phyloP scores from a whole-genome alignment of 2,329 filamentous ascomycete genomes.

The Claviceps spartinae region DNA sequence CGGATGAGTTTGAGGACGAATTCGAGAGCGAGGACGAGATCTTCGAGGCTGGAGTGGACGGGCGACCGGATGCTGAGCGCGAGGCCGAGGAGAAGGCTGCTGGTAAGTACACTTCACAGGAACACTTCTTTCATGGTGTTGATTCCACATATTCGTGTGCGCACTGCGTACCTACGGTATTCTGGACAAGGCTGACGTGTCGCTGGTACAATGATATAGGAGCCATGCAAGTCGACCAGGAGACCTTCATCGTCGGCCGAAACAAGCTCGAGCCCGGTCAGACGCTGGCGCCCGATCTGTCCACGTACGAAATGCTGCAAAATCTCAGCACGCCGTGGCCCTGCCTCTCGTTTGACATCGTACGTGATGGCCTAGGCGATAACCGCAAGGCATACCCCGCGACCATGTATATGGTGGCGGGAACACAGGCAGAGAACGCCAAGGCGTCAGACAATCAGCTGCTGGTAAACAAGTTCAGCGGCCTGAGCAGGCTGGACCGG shows the following conservation, averaged over 20 bases:
- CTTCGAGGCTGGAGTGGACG: constrained; percentile 86
- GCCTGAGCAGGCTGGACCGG: constrained; percentile 74
- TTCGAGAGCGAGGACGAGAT: constrained; percentile 86
- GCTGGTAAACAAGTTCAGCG: constrained; percentile 92
- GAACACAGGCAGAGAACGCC: constrained; percentile 74
- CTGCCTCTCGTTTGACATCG: constrained; percentile 87
- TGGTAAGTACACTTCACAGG: constrained; percentile 8
- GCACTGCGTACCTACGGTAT: no score
- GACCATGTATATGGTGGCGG: constrained; percentile 87
- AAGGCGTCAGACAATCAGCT: constrained; percentile 79
- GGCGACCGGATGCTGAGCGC: constrained; percentile 78
- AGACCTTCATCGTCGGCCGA: constrained; percentile 90
- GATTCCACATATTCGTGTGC: background rate
- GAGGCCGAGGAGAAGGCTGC: constrained; percentile 76
- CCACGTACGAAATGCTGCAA: constrained; percentile 97
- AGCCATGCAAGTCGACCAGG: constrained; percentile 86
- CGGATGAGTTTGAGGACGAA: constrained; percentile 89
- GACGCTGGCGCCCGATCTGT: constrained; percentile 77
- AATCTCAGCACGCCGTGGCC: constrained; percentile 90
- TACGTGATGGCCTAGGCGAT: constrained; percentile 75
- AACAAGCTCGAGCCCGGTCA: constrained; percentile 85
- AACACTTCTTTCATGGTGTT: background rate
- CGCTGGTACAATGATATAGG: background rate
- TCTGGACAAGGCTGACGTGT: background rate
- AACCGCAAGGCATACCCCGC: constrained; percentile 87